These are phyloP conservation scores for Aureobasidium musti DNA, from an alignment of 2,329 filamentous ascomycete genomes.

Conservation along the genomic window DNA sequence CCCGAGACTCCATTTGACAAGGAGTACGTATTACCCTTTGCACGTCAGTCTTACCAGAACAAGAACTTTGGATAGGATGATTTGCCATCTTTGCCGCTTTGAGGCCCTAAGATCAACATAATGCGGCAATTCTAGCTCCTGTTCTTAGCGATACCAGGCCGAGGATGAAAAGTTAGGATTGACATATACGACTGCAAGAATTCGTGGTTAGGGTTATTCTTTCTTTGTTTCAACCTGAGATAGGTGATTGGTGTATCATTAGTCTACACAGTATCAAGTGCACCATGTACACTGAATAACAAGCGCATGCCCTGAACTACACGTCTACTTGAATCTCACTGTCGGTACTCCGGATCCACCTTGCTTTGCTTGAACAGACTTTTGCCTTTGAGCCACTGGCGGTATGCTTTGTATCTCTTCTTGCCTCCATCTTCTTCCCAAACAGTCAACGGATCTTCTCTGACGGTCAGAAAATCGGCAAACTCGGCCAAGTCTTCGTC, in stretches of 20 bases:
- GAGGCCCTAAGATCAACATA: background rate
- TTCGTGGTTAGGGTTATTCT: background rate
- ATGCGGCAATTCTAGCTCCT: background rate
- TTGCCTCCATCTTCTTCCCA: conserved; percentile 82
- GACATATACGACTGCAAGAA: background rate
- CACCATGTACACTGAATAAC: background rate
- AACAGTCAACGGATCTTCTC: conserved; percentile 83
- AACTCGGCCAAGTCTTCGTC: conserved; percentile 56
- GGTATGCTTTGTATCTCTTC: conserved; percentile 95
- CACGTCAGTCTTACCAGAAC: conserved; percentile 4
- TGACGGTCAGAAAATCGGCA: conserved; percentile 65
- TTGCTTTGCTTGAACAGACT: conserved; percentile 88
- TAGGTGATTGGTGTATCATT: background rate
- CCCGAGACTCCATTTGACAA: background rate
- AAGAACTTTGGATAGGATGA: background rate
- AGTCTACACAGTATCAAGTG: background rate
- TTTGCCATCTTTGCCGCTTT: background rate
- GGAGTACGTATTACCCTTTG: background rate
- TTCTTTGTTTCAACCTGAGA: background rate
- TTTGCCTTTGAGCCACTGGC: conserved; percentile 92
- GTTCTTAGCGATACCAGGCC: background rate
- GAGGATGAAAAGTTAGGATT: background rate
- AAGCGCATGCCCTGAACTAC: background rate
- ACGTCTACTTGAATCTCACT: background rate
- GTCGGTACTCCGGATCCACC: conserved; percentile 52